phyloP scores from a whole-genome alignment of 2,329 filamentous ascomycete genomes.

The Ophiosphaerella korrae region DNA sequence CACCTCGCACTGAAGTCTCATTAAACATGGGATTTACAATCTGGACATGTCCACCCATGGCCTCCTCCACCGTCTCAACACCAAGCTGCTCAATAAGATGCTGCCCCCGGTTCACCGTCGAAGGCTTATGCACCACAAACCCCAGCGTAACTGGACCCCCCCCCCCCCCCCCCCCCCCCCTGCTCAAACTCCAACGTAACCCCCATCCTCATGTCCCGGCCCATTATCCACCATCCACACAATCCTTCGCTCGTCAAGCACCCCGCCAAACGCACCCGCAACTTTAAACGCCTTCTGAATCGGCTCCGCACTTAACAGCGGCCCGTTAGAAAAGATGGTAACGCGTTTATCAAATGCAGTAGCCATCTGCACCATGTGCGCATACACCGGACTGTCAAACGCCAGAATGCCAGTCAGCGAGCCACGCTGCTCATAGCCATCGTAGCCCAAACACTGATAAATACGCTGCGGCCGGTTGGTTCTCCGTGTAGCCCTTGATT shows the following conservation, averaged over 20 bases:
- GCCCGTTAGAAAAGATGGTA: constrained; percentile 36
- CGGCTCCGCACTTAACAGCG: constrained; percentile 8
- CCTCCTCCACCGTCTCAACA: constrained; percentile 46
- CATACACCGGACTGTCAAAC: constrained; percentile 24
- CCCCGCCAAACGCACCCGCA: constrained; percentile 26
- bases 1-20: constrained; percentile 57
- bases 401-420: constrained; percentile 34
- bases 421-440: constrained; percentile 64
- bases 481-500: constrained; percentile 59
- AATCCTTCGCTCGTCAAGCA: constrained; percentile 33
- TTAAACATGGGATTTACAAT: constrained; percentile 51
- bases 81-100: constrained; percentile 38
- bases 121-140: constrained; percentile 33
- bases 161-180: constrained; percentile 31
- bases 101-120: constrained; percentile 38
- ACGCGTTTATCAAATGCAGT: constrained; percentile 28
- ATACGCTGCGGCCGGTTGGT: constrained; percentile 58
- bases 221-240: constrained; percentile 35
- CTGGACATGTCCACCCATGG: constrained; percentile 52
- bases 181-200: constrained; percentile 37
- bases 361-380: constrained; percentile 35
- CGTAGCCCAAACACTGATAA: constrained; percentile 65
- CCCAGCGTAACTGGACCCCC: constrained; percentile 32
- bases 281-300: constrained; percentile 28
- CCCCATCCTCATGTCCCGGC: constrained; percentile 24